Evolutionary conservation across 768 basidiomycete genomes (phyloP).

Genomic region (Polyporus arcularius): DNA sequence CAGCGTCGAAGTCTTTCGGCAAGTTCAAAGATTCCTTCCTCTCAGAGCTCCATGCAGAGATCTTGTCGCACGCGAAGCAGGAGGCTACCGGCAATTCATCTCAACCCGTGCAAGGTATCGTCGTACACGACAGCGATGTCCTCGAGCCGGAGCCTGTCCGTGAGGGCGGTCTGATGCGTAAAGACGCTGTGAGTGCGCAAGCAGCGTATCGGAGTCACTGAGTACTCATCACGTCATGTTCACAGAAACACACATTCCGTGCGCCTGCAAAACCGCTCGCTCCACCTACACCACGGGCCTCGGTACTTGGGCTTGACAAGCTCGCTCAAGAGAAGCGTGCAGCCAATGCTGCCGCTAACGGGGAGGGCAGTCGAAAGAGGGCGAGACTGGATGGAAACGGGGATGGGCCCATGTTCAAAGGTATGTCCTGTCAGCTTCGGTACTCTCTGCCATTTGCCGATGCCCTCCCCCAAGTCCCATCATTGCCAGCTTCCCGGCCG

Average conservation of each 20-base stretch:
- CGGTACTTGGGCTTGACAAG: constrained; percentile 83
- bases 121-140: constrained; percentile 77
- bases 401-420: constrained; percentile 83
- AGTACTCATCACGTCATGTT: constrained; percentile 6
- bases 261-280: constrained; percentile 72
- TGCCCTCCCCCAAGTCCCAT: constrained; percentile 61
- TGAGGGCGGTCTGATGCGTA: constrained; percentile 75
- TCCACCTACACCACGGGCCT: constrained; percentile 76
- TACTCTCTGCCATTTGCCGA: not conserved
- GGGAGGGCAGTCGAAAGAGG: constrained; percentile 63
- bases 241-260: constrained; percentile 78
- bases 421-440: constrained; percentile 40
- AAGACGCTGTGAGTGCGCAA: constrained; percentile 52
- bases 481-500: constrained; percentile 58
- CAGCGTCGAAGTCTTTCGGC: constrained; percentile 81
- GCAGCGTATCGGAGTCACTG: not conserved
- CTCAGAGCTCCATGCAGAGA: constrained; percentile 76
- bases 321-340: constrained; percentile 88
- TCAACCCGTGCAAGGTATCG: constrained; percentile 73
- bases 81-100: constrained; percentile 48
- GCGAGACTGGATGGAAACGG: constrained; percentile 51
- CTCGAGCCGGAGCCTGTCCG: constrained; percentile 78
- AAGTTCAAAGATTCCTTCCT: constrained; percentile 83
- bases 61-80: constrained; percentile 70
- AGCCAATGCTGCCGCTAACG: constrained; percentile 47